phyloP scores from a whole-genome alignment of 192 early-diverging fungal genomes.

The Coemansia sp. region DNA sequence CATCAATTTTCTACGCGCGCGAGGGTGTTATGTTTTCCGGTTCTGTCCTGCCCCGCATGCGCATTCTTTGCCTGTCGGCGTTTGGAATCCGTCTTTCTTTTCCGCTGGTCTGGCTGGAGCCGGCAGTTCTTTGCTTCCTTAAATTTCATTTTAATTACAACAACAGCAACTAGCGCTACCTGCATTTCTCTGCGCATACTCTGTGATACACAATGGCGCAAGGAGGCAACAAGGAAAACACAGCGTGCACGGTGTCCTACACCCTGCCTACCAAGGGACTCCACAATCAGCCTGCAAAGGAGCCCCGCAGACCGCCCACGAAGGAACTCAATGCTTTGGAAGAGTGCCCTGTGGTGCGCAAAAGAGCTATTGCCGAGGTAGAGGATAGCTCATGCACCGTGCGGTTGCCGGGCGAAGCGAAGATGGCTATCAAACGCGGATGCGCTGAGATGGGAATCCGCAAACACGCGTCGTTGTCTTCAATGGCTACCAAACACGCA shows the following conservation, averaged over 20 bases:
- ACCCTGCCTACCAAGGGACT: neutral
- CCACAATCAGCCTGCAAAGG: neutral
- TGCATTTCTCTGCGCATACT: neutral
- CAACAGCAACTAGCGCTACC: neutral
- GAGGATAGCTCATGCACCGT: constrained; percentile 9
- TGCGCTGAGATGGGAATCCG: constrained; percentile 49
- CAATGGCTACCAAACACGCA: constrained; percentile 28
- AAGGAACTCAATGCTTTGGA: neutral
- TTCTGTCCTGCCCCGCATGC: neutral
- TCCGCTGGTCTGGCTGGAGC: constrained; percentile 2
- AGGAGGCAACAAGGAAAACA: constrained; percentile 31
- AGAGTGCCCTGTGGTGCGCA: constrained; percentile 2
- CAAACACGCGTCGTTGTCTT: constrained; percentile 31
- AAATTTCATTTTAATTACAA: neutral
- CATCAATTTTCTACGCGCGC: neutral
- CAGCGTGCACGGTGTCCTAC: neutral
- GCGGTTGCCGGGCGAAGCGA: constrained; percentile 33
- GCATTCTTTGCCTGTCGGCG: neutral
- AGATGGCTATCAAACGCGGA: constrained; percentile 41
- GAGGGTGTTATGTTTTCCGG: neutral
- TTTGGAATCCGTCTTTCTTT: neutral
- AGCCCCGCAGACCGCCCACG: neutral
- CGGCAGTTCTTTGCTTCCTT: neutral
- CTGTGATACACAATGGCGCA: constrained; percentile 15
- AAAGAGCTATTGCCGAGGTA: constrained; percentile 23